Base-by-base conservation (phyloP, 805 yeast genomes). In the Pichia sporocuriosa region DNA sequence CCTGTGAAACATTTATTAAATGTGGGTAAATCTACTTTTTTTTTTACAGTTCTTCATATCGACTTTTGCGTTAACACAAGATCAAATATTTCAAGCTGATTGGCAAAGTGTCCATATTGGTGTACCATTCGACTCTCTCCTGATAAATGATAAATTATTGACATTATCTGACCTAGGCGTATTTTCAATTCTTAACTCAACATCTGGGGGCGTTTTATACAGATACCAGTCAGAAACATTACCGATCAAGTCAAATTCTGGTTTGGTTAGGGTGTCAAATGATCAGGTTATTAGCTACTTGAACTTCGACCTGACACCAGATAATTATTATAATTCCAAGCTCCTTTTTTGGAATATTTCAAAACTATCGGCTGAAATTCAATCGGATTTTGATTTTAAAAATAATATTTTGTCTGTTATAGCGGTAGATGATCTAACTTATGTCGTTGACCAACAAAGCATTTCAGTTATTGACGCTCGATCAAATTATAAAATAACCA, bases 11-110 rank as follows among this genome's bases (percentile, higher is more conserved):
- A 26, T 13, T 5, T 11, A 8, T 12, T 26, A 13, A 12, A 26
- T 40, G 35, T 37, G 30, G 22, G 6, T 12, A 7, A 6, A 21
- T n/a, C 15, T 32, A 15, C 27, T 32, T 13, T 21, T 21, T 22
- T 10, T 21, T 19, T 21, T 22, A n/a, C 26, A 21, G 21, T 32
- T 16, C 10, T 8, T 33, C 10, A 4, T 26, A 12, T 15, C 29
- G 15, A 26, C 26, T 3, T 19, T 23, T 23, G 39, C 33, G 12
- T 24, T 32, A 21, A 38, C 53, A 6, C 59, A 67, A 21, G 81
- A 77, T 40, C 80, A 77, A 45, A 78, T 80, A 0, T 75, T 70
- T 53, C 58, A 58, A 15, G 63, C 63, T 26, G 85, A 79, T 50
- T 78, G 81, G 81, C 70, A 75, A 35, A 55, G 67, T 8, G 63